A percentile compares a stretch with the other conserved stretches of the same genome.
These are phyloP conservation scores for Collybia mongolica DNA, from an alignment of 768 basidiomycete genomes.

Conservation along the genomic window DNA sequence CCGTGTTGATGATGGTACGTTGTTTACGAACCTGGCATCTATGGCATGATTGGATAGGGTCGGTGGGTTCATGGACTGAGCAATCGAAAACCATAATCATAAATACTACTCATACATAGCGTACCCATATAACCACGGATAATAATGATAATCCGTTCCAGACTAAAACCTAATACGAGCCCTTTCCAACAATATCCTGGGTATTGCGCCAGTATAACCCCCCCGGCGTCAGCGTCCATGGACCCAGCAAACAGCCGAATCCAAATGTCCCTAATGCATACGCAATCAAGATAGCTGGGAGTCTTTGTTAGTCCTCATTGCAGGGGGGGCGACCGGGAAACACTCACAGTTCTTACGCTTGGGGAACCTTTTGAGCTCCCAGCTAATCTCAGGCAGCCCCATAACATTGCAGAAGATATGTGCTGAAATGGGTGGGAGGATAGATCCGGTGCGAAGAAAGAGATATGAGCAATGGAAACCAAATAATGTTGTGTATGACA, in stretches of 20 bases:
- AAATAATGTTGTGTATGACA: conserved; percentile 89
- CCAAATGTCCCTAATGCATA: conserved; percentile 62
- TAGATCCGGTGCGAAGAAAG: conserved; percentile 82
- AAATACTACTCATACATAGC: neutral
- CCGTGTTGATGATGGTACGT: too few relatives aligned
- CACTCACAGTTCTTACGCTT: conserved; percentile 49
- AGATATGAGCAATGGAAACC: conserved; percentile 87
- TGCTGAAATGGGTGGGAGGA: conserved; percentile 73
- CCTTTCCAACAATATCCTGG: neutral
- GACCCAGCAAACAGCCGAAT: conserved; percentile 52
- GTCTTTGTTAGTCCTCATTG: conserved; percentile 11
- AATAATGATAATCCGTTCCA: neutral
- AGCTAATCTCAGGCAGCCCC: conserved; percentile 74
- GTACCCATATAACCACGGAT: neutral
- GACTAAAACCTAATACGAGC: neutral
- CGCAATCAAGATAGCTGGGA: conserved; percentile 48
- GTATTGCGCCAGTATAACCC: conserved; percentile 41
- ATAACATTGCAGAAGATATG: conserved; percentile 95
- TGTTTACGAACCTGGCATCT: too few relatives aligned
- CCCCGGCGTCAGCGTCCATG: conserved; percentile 43
- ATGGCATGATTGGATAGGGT: too few relatives aligned
- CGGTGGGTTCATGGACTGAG: too few relatives aligned
- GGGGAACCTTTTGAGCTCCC: conserved; percentile 57
- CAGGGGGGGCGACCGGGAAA: conserved; percentile 11
- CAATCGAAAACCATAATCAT: neutral